Conservation (phyloP, 257 asterid genomes). For the Penstemon newberryi region DNA sequence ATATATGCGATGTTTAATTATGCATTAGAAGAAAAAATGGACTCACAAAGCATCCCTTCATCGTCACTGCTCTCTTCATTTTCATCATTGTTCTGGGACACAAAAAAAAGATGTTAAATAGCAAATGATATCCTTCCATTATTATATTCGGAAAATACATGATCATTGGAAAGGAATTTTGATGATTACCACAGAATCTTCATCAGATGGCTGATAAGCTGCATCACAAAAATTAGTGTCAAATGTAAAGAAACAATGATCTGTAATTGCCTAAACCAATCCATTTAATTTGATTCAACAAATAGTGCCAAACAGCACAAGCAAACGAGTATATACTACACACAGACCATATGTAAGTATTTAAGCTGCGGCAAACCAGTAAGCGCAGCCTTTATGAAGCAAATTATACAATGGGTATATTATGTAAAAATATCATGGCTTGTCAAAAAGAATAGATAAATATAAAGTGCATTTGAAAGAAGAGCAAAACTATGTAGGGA, state of each 20-base stretch:
- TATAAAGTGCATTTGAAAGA: too few relatives aligned
- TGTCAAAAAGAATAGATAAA: not conserved
- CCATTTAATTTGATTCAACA: too few relatives aligned
- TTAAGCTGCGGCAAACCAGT: too few relatives aligned
- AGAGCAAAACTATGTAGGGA: too few relatives aligned
- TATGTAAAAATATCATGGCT: conserved; percentile 15
- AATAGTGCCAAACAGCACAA: too few relatives aligned
- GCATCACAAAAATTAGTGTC: conserved; percentile 33
- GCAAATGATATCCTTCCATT: conserved; percentile 1
- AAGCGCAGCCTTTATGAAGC: too few relatives aligned
- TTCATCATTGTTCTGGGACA: conserved; percentile 53
- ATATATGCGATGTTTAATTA: not conserved
- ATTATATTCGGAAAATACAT: conserved; percentile 10
- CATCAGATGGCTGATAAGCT: conserved; percentile 66
- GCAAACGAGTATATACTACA: too few relatives aligned
- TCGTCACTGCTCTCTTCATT: conserved; percentile 75
- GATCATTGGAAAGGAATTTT: conserved; percentile 20
- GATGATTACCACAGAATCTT: conserved; percentile 57
- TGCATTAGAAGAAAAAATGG: conserved; percentile 6
- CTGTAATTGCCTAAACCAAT: too few relatives aligned
- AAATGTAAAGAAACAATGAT: not conserved
- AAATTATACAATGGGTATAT: not conserved
- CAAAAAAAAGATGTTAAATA: conserved; percentile 28
- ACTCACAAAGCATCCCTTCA: conserved; percentile 95
- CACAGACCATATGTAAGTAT: too few relatives aligned